phyloP scores from a whole-genome alignment of 495 filamentous ascomycete species.

The Annulohypoxylon nitens region DNA sequence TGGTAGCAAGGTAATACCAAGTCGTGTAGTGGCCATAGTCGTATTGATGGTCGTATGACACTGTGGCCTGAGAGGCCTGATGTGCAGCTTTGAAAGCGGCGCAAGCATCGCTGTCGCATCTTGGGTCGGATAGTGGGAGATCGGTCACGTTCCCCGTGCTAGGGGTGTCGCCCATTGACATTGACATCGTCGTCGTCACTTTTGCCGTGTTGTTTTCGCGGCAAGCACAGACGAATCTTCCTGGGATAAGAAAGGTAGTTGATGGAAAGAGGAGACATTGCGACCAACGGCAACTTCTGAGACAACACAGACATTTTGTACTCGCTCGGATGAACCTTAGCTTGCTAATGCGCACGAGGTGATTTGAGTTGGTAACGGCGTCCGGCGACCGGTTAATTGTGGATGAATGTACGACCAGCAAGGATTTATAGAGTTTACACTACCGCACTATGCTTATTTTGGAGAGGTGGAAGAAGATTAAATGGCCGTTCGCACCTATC shows the following conservation, averaged over 20 bases:
- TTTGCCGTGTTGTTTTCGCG: conserved; percentile 6
- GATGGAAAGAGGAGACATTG: background rate
- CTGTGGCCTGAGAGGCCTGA: conserved; percentile 49
- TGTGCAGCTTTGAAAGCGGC: conserved; percentile 52
- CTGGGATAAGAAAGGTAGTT: background rate
- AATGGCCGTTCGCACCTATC: background rate
- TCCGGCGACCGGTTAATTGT: conserved; percentile 33
- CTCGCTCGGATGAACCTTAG: background rate
- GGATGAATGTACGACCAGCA: conserved; percentile 31
- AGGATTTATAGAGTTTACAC: conserved; percentile 28
- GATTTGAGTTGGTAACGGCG: conserved; percentile 15
- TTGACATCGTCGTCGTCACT: conserved; percentile 23
- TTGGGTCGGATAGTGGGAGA: conserved; percentile 54
- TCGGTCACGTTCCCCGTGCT: conserved; percentile 43
- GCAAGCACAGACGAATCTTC: background rate
- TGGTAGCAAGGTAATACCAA: conserved; percentile 52
- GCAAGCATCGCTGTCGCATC: conserved; percentile 53
- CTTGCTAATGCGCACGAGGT: conserved; percentile 19
- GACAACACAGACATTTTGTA: conserved; percentile 27
- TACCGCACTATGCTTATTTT: conserved; percentile 7
- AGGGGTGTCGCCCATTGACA: conserved; percentile 33
- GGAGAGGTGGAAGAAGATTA: conserved; percentile 14
- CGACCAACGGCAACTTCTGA: background rate
- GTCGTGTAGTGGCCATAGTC: conserved; percentile 53
- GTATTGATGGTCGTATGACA: conserved; percentile 51